Evolutionary conservation across 768 basidiomycete genomes (phyloP).

Genomic region (Boletales sp.): DNA sequence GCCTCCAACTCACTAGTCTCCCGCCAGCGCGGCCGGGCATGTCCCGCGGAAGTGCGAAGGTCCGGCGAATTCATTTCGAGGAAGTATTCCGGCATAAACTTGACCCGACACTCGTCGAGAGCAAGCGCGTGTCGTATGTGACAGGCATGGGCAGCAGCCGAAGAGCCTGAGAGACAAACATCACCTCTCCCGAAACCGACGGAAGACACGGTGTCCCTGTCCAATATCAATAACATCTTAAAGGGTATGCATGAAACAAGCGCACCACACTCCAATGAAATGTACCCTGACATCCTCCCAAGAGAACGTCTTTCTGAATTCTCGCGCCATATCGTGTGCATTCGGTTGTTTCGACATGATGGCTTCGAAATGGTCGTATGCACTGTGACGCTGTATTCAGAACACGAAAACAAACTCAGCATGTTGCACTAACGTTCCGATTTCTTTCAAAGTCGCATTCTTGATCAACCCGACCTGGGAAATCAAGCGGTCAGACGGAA

Average conservation of each 20-base stretch:
- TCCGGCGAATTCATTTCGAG: slow-evolving; percentile 25
- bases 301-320: slow-evolving; percentile 44
- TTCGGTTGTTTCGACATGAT: slow-evolving; percentile 14
- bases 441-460: slow-evolving; percentile 26
- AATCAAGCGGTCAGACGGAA: background rate
- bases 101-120: slow-evolving; percentile 56
- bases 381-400: slow-evolving; percentile 2
- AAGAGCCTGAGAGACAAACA: slow-evolving; percentile 50
- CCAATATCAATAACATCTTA: background rate
- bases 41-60: slow-evolving; percentile 6
- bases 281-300: slow-evolving; percentile 41
- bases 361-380: slow-evolving; percentile 15
- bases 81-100: slow-evolving; percentile 46
- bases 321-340: slow-evolving; percentile 13
- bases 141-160: slow-evolving; percentile 49
- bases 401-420: background rate
- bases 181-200: slow-evolving; percentile 49
- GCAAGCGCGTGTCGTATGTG: slow-evolving; percentile 63
- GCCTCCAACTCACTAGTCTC: background rate
- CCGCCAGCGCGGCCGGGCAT: slow-evolving; percentile 20
- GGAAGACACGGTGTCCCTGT: slow-evolving; percentile 64
- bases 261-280: slow-evolving; percentile 51
- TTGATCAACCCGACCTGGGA: slow-evolving; percentile 29
- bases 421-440: slow-evolving; percentile 13
- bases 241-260: background rate